Percentiles rank a stretch among this genome's conserved stretches.
These are phyloP conservation scores for Botryotinia calthae DNA, from an alignment of 2,329 filamentous ascomycete genomes.

Conservation along the genomic window DNA sequence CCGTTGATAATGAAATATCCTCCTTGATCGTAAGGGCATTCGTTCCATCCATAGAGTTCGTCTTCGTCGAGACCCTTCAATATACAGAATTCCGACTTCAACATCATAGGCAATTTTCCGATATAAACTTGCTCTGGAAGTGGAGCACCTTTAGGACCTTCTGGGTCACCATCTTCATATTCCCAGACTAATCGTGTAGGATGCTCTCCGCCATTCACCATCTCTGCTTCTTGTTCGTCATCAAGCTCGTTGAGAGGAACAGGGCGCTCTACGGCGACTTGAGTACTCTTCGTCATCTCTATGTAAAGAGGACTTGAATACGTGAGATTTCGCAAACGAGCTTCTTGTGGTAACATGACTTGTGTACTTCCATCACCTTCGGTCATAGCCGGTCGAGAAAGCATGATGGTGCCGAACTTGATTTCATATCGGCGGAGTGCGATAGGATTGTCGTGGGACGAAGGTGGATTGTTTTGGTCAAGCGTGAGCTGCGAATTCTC, in stretches of 20 bases:
- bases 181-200: constrained; percentile 61
- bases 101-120: constrained; percentile 94
- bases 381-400: constrained; percentile 85
- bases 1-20: constrained; percentile 99
- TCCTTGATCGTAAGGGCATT: constrained; percentile 97
- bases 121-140: constrained; percentile 68
- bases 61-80: constrained; percentile 80
- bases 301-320: constrained; percentile 92
- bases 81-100: constrained; percentile 95
- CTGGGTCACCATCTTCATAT: constrained; percentile 46
- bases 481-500: constrained; percentile 91
- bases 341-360: constrained; percentile 88
- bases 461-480: constrained; percentile 82
- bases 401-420: constrained; percentile 85
- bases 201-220: constrained; percentile 53
- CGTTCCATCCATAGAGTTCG: constrained; percentile 84
- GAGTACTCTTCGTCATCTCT: constrained; percentile 80
- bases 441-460: constrained; percentile 73
- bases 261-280: constrained; percentile 74
- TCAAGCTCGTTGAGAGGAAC: constrained; percentile 67
- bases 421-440: constrained; percentile 91
- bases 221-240: constrained; percentile 57
- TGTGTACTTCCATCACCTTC: constrained; percentile 89
- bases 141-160: constrained; percentile 49
- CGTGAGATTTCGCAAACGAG: constrained; percentile 90